Evolutionary conservation across 805 yeast genomes (phyloP).

Genomic region (Sugiyamaella smithiae): DNA sequence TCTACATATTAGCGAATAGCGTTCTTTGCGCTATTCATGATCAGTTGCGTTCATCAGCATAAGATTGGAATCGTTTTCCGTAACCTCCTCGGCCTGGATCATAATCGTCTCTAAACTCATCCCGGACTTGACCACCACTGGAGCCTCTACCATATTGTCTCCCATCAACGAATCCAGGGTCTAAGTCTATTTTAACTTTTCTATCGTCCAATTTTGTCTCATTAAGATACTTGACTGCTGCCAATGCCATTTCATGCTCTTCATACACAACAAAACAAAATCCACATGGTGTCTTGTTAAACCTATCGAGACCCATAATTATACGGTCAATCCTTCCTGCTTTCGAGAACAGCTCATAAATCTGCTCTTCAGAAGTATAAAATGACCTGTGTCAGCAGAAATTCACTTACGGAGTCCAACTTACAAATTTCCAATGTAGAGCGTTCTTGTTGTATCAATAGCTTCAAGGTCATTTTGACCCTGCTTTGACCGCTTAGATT

Average conservation of each 20-base stretch:
- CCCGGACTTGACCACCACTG: slow-evolving; percentile 87
- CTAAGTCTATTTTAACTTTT: slow-evolving; percentile 79
- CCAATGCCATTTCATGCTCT: slow-evolving; percentile 65
- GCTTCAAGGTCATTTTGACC: slow-evolving; percentile 56
- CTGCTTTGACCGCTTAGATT: slow-evolving; percentile 32
- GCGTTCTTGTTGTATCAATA: slow-evolving; percentile 66
- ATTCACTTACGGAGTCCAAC: no score
- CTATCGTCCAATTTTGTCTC: slow-evolving; percentile 84
- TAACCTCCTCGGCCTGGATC: slow-evolving; percentile 47
- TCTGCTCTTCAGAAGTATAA: slow-evolving; percentile 92
- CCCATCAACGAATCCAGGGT: slow-evolving; percentile 94
- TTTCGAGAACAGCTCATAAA: slow-evolving; percentile 79
- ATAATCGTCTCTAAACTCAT: slow-evolving; percentile 51
- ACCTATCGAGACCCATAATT: slow-evolving; percentile 92
- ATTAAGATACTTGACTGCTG: slow-evolving; percentile 78
- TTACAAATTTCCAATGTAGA: slow-evolving; percentile 81
- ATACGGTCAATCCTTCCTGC: slow-evolving; percentile 55
- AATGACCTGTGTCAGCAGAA: slow-evolving; percentile 49
- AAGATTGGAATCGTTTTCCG: slow-evolving; percentile 29
- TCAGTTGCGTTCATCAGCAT: not conserved
- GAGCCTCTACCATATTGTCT: slow-evolving; percentile 93
- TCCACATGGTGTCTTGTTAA: slow-evolving; percentile 92
- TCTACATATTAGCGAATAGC: no score
- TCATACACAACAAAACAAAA: slow-evolving; percentile 88
- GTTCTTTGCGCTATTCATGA: no score